Evolutionary conservation across 768 basidiomycete species (phyloP), one percentile per base, ranked within the genome.

Genomic region (Clavulina sp.): DNA sequence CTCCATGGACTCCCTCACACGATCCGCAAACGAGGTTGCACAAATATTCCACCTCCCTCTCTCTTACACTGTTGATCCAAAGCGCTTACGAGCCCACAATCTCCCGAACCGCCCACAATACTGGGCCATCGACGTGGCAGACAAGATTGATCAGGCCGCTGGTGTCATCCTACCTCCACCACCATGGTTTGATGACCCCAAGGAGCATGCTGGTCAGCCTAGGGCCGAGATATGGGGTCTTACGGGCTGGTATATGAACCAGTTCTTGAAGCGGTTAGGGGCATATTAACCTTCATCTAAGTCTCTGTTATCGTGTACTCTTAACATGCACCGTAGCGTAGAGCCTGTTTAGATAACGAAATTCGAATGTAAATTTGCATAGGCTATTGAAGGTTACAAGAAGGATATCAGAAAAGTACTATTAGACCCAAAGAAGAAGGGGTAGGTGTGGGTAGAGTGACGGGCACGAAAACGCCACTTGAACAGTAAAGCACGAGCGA

Each of bases 181-280:
- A 9, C 9, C 13, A 13, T 46, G 13, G 13, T 28, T 28, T 16
- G 60, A 60, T 36, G 61, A 64, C 34, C 61, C 49, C 48, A 64
- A 71, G 40, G 70, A 70, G 13, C 61, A 63, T 19, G 71, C 68
- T 28, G 63, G 61, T 36, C 64, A 67, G 44, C 73, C 70, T 7
- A 67, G 68, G 52, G 63, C 84, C 16, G 81, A 86, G 59, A 75
- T 85, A 26, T 87, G 84, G 82, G 84, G 85, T 0, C 64, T 87
- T 60, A 85, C 85, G 21, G 85, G 84, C 32, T 86, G 84, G 82
- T 87, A 84, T 66, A 68, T 84, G 50, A 73, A 71, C 43, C 58
- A 74, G 46, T 64, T 85, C 57, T 75, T 84, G 75, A 72, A 68
- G 55, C 66, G 64, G 19, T 59, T 83, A n/a, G n/a, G n/a, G n/a